These are phyloP conservation scores for Hemileia vastatrix DNA, from an alignment of 1,284 basidiomycete species.

Conservation along the genomic window DNA sequence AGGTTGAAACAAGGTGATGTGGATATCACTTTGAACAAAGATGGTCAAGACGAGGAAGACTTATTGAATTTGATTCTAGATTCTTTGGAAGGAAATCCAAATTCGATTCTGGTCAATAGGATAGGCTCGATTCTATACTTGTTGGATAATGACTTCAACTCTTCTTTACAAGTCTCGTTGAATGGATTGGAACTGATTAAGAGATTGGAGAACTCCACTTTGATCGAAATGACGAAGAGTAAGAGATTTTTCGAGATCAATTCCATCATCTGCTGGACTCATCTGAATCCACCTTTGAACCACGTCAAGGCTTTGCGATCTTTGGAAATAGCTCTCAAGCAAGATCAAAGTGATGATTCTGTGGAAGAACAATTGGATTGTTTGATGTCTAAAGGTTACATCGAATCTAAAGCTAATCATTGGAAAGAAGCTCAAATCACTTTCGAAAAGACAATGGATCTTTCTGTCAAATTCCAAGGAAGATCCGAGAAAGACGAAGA, in stretches of 20 bases:
- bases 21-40: slow-evolving; percentile 47
- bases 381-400: slow-evolving; percentile 65
- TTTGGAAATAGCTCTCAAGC: slow-evolving; percentile 59
- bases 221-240: slow-evolving; percentile 49
- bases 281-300: slow-evolving; percentile 79
- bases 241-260: slow-evolving; percentile 56
- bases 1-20: too few relatives aligned
- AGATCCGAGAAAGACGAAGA: background rate
- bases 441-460: background rate
- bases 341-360: slow-evolving; percentile 56
- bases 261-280: slow-evolving; percentile 65
- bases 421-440: background rate
- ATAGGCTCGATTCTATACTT: background rate
- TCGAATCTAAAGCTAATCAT: slow-evolving; percentile 39
- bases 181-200: slow-evolving; percentile 53
- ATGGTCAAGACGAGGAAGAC: slow-evolving; percentile 46
- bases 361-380: slow-evolving; percentile 37
- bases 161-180: slow-evolving; percentile 58
- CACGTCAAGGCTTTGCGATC: slow-evolving; percentile 67
- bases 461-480: background rate
- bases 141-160: slow-evolving; percentile 54
- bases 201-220: slow-evolving; percentile 51
- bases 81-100: too few relatives aligned
- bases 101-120: too few relatives aligned
- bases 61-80: too few relatives aligned